Percentiles rank a stretch among this genome's conserved stretches.
phyloP scores from a whole-genome alignment of 768 basidiomycete genomes.

The Boletus rex-veris region DNA sequence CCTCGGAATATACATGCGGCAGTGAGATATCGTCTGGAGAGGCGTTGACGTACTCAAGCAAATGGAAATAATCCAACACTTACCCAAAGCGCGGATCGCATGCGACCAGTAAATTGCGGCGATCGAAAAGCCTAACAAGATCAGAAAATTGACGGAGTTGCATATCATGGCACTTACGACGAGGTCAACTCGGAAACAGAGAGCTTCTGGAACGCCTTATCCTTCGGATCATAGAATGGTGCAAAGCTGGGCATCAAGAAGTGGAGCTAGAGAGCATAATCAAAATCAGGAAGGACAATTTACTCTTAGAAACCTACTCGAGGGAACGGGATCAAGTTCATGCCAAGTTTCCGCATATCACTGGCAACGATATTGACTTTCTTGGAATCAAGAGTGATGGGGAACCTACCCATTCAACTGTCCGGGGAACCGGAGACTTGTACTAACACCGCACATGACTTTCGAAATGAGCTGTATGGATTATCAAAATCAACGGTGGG shows the following conservation, averaged over 20 bases:
- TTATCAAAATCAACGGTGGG: background rate
- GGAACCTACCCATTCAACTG: constrained; percentile 76
- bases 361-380: constrained; percentile 34
- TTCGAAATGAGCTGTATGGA: constrained; percentile 62
- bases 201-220: constrained; percentile 55
- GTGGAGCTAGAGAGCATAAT: constrained; percentile 60
- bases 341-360: constrained; percentile 83
- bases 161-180: constrained; percentile 46
- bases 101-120: constrained; percentile 76
- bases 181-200: constrained; percentile 69
- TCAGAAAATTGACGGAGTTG: background rate
- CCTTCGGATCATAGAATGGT: constrained; percentile 72
- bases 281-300: background rate
- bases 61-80: background rate
- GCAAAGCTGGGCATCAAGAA: constrained; percentile 97
- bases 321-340: constrained; percentile 97
- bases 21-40: constrained; percentile 73
- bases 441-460: constrained; percentile 94
- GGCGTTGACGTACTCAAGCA: background rate
- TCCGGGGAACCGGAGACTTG: constrained; percentile 89
- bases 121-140: constrained; percentile 65
- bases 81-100: constrained; percentile 78
- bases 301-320: constrained; percentile 50
- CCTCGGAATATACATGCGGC: constrained; percentile 88
- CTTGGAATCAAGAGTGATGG: background rate